Conservation (phyloP, 371 early-diverging fungal species). For the Chytridium lagenaria region DNA sequence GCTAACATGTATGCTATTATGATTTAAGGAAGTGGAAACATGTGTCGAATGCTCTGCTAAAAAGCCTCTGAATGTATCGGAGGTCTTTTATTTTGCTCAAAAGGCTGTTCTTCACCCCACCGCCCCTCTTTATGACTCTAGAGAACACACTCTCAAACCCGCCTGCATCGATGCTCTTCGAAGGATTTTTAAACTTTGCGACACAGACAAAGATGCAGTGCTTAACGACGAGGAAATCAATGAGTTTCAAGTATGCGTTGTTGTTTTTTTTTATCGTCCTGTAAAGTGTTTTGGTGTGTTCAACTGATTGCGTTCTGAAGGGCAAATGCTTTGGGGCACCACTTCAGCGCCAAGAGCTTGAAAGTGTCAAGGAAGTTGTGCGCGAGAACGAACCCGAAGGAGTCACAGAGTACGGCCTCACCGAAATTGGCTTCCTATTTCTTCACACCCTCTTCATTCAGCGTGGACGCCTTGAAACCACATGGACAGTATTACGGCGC, state of each 20-base stretch:
- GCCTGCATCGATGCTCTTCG: constrained; percentile 88
- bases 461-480: constrained; percentile 94
- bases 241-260: constrained; percentile 85
- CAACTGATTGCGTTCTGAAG: too few relatives aligned
- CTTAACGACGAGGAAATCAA: constrained; percentile 93
- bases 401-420: constrained; percentile 82
- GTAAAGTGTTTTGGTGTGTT: too few relatives aligned
- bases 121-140: constrained; percentile 92
- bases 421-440: constrained; percentile 87
- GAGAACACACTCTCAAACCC: constrained; percentile 87
- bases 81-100: constrained; percentile 98
- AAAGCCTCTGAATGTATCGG: constrained; percentile 89
- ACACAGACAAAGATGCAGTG: constrained; percentile 88
- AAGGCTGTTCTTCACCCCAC: constrained; percentile 97
- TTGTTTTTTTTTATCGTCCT: too few relatives aligned
- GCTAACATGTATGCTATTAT: too few relatives aligned
- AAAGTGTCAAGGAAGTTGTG: constrained; percentile 93
- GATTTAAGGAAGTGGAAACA: constrained; percentile 92
- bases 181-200: constrained; percentile 93
- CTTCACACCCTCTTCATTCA: constrained; percentile 95
- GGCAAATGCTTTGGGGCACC: constrained; percentile 94
- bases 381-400: constrained; percentile 86
- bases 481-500: constrained; percentile 94
- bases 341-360: constrained; percentile 90
- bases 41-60: constrained; percentile 98